Percentiles rank a stretch among this genome's conserved stretches.
These are phyloP conservation scores for Pseudotsuga menziesii DNA, from an alignment of 75 land plant genomes.

Conservation along the genomic window DNA sequence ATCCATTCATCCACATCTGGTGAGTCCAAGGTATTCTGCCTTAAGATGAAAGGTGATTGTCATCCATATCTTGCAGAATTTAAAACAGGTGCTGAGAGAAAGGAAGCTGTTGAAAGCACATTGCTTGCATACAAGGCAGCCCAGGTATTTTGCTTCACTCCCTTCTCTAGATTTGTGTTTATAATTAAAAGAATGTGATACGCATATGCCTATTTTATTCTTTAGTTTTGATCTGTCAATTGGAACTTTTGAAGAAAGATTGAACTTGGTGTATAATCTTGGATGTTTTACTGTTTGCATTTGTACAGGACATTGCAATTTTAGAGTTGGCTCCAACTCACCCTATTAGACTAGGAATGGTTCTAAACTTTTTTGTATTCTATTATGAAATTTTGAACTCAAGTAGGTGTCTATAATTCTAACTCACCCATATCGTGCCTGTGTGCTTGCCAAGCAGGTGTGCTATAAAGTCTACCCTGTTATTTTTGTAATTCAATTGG, in stretches of 20 bases:
- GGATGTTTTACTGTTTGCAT: not conserved
- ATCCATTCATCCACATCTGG: constrained; percentile 52
- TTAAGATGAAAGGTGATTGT: constrained; percentile 88
- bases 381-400: constrained; percentile 60
- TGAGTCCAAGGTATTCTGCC: constrained; percentile 81
- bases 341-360: constrained; percentile 52
- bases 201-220: not conserved
- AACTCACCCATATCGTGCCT: constrained; percentile 57
- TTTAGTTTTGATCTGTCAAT: not conserved
- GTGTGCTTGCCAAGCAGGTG: constrained; percentile 56
- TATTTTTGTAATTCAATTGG: too few species aligned
- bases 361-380: constrained; percentile 55
- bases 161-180: not conserved
- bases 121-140: constrained; percentile 70
- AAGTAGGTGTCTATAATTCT: too few species aligned
- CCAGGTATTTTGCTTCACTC: constrained; percentile 34
- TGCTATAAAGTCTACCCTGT: not conserved
- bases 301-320: constrained; percentile 36
- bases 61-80: constrained; percentile 67
- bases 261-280: not conserved
- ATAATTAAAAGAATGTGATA: not conserved
- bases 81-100: constrained; percentile 66
- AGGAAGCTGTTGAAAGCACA: constrained; percentile 75
- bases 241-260: not conserved
- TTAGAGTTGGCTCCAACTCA: constrained; percentile 53